These are phyloP conservation scores for Nicotiana tabacum DNA, from an alignment of 257 asterid genomes.

Conservation along the genomic window DNA sequence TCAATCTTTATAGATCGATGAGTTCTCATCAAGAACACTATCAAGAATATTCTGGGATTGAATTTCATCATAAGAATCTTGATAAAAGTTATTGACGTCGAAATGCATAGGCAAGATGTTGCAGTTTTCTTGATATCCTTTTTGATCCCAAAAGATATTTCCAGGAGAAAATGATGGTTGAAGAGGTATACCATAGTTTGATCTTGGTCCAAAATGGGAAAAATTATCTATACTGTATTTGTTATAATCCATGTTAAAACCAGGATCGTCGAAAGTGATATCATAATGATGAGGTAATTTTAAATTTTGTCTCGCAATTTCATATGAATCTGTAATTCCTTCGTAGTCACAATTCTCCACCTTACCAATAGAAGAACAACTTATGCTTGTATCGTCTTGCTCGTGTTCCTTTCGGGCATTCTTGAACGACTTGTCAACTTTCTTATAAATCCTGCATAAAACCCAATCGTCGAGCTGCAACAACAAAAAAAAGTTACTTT, in stretches of 20 bases:
- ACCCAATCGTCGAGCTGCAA: slow-evolving; percentile 31
- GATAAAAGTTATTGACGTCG: background rate
- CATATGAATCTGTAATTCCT: background rate
- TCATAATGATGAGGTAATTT: background rate
- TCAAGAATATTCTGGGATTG: background rate
- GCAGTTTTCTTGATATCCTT: background rate
- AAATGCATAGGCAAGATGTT: background rate
- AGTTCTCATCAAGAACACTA: background rate
- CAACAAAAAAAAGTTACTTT: background rate
- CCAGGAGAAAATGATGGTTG: background rate
- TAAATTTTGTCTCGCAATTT: background rate
- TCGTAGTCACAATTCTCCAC: background rate
- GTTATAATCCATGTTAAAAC: background rate
- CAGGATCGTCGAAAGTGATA: background rate
- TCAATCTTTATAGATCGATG: background rate
- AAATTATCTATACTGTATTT: background rate
- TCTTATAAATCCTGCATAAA: slow-evolving; percentile 20
- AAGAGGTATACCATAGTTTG: background rate
- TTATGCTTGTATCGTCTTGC: background rate
- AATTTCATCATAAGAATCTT: background rate
- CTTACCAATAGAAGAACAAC: background rate
- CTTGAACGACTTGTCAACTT: background rate
- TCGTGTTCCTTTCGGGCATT: background rate
- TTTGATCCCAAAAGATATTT: background rate
- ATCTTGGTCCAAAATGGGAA: background rate